Evolutionary conservation across 2,329 filamentous ascomycete genomes (phyloP), one percentile per base, ranked within the genome.

Genomic region (Colletotrichum sp.): DNA sequence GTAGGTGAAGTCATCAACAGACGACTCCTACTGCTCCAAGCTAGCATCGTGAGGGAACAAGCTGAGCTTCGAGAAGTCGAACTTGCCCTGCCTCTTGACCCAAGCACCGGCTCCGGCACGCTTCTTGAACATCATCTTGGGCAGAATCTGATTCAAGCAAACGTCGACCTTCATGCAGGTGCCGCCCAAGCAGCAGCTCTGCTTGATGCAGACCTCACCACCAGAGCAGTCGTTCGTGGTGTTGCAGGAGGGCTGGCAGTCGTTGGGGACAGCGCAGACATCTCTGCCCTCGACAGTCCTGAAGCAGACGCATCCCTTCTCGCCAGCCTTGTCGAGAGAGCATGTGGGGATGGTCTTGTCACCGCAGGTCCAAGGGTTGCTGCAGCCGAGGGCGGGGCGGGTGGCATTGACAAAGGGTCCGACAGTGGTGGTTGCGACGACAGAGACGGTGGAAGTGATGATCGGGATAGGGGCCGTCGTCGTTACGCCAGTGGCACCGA

Each of bases 361-460:
- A 44, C 74, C 74, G 65, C 74, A 76, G 64, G 18, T 39, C 70
- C 70, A 76, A 15, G 49, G 16, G 18, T 32, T 55, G 49, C 52
- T 49, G 70, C 74, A 76, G 16, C 64, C 34, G 18, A 65, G 7
- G 2, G 55, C 74, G 2, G 64, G 64, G 15, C 70, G 74, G 12
- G 64, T 74, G 49, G 28, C 65, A 18, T 76, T 73, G 73, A 73
- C 73, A 2, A 75, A 74, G 24, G 71, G 71, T 0, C 28, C 49
- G 3, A 67, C 16, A 24, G 72, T 75, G 8, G 66, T 49, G 32
- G 72, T 71, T 7, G 71, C 28, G 21, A 69, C 84, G 66, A 82
- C 81, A 70, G 85, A 87, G 67, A 86, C 82, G 36, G 85, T 87
- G 66, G 81, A 80, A 10, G 86, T 87, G 44, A 82, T 80, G 72